Conservation (phyloP, 352 stramenopile genomes). For the Pythium inflatum region DNA sequence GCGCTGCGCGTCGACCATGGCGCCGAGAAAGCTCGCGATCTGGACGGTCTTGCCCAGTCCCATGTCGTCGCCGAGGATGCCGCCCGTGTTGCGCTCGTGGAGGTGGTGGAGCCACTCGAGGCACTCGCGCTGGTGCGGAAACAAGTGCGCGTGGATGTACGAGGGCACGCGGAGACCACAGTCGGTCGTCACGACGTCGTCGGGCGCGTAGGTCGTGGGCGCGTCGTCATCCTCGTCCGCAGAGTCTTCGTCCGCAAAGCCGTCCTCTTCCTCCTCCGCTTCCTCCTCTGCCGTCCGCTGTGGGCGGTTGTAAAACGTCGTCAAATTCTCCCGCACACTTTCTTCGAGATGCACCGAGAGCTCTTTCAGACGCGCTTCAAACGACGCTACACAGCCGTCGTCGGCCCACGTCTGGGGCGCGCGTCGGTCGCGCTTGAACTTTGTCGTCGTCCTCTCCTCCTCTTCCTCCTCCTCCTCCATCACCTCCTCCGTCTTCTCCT, state of each 20-base stretch:
- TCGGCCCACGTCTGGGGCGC: conserved; percentile 36
- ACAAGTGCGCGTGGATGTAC: conserved; percentile 83
- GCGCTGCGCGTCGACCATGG: conserved; percentile 58
- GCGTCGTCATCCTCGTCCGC: conserved; percentile 31
- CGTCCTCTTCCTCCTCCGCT: conserved; percentile 2
- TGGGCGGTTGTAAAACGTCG: conserved; percentile 37
- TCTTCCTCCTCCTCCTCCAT: conserved; percentile 1
- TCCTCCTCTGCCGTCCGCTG: not conserved
- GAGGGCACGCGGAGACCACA: conserved; percentile 70
- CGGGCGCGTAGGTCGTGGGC: conserved; percentile 53
- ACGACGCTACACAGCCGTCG: conserved; percentile 35
- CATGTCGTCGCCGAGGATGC: conserved; percentile 97
- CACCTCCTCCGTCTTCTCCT: conserved; percentile 8
- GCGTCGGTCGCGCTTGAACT: conserved; percentile 20
- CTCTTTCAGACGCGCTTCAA: conserved; percentile 21
- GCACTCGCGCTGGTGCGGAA: conserved; percentile 94
- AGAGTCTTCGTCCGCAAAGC: conserved; percentile 14
- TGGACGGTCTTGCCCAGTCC: conserved; percentile 98
- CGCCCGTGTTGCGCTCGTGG: conserved; percentile 95
- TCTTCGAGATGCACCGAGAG: not conserved
- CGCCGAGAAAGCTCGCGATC: conserved; percentile 82
- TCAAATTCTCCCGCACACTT: conserved; percentile 22
- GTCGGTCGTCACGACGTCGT: conserved; percentile 59
- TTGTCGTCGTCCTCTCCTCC: not conserved
- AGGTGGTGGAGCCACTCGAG: conserved; percentile 97